Conservation (phyloP, 2,329 filamentous ascomycete species). For the Ceratocystiopsis brevicomis region DNA sequence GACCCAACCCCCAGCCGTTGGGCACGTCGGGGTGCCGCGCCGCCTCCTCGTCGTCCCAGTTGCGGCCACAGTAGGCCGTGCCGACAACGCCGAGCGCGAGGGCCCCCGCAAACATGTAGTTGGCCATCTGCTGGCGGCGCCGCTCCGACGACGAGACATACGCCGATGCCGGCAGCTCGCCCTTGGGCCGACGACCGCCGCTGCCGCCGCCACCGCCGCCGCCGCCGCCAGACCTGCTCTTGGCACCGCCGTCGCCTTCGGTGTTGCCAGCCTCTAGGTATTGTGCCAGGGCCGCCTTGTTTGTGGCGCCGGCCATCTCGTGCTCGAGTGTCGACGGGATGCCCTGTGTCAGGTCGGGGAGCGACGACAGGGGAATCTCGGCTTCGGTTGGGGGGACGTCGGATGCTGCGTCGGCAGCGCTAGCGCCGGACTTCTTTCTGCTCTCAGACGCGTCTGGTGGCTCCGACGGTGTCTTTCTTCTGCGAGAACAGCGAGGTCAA, state of each 20-base stretch:
- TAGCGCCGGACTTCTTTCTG: too few relatives aligned
- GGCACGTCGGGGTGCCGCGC: constrained; percentile 48
- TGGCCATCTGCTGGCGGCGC: constrained; percentile 56
- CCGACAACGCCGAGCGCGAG: constrained; percentile 36
- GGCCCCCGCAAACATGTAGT: constrained; percentile 49
- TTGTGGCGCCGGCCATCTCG: constrained; percentile 39
- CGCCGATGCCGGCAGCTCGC: constrained; percentile 54
- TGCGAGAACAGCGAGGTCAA: too few relatives aligned
- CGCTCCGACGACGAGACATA: constrained; percentile 86
- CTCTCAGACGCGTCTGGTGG: too few relatives aligned
- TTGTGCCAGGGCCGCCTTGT: constrained; percentile 18
- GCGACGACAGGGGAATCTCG: constrained; percentile 38
- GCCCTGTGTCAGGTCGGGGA: constrained; percentile 84
- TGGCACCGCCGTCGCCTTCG: constrained; percentile 10
- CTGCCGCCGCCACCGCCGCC: constrained; percentile 16
- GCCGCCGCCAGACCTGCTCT: constrained; percentile 14
- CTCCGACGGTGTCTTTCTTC: too few relatives aligned
- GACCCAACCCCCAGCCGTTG: constrained; percentile 54
- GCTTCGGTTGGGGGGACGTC: background rate
- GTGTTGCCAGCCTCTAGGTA: constrained; percentile 16
- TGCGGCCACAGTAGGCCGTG: constrained; percentile 61
- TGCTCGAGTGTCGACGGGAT: constrained; percentile 80
- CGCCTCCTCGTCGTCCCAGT: constrained; percentile 73
- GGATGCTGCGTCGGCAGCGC: too few relatives aligned
- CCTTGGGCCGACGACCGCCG: constrained; percentile 30